These are phyloP conservation scores for Pisolithus albus DNA, from an alignment of 768 basidiomycete species.

Conservation along the genomic window DNA sequence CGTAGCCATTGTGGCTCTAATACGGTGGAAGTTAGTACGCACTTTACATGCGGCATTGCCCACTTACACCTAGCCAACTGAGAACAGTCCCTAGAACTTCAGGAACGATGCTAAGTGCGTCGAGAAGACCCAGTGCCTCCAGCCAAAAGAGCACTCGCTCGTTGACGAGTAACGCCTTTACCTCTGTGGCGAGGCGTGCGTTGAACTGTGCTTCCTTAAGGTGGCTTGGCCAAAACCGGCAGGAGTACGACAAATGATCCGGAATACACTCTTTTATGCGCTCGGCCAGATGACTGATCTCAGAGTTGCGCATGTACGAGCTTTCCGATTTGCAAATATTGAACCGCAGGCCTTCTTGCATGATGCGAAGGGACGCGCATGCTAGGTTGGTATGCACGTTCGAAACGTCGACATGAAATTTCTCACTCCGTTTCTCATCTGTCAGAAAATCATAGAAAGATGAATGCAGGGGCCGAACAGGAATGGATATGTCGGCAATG, in stretches of 20 bases:
- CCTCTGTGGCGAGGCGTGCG: background rate
- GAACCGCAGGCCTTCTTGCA: slow-evolving; percentile 27
- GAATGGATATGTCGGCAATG: background rate
- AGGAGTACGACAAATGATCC: slow-evolving; percentile 5
- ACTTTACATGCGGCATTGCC: too few relatives aligned
- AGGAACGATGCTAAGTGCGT: background rate
- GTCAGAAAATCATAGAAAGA: slow-evolving; percentile 25
- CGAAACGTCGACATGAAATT: slow-evolving; percentile 11
- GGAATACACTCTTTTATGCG: slow-evolving; percentile 2
- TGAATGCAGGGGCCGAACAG: slow-evolving; percentile 18
- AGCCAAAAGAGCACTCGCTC: slow-evolving; percentile 8
- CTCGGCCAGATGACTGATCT: slow-evolving; percentile 8
- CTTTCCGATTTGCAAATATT: slow-evolving; percentile 29
- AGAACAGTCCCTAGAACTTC: background rate
- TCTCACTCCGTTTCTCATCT: slow-evolving; percentile 4
- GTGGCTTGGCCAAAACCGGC: slow-evolving; percentile 8
- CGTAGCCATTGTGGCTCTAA: background rate
- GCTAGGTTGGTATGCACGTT: slow-evolving; percentile 13
- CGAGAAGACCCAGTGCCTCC: slow-evolving; percentile 1
- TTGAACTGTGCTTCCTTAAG: background rate
- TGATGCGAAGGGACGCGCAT: slow-evolving; percentile 16
- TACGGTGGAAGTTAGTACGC: background rate
- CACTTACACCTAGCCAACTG: background rate
- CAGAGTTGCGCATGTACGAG: slow-evolving; percentile 23
- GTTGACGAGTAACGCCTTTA: background rate